Base-by-base conservation (phyloP, 352 stramenopile species). In the Pythium rishiriense region DNA sequence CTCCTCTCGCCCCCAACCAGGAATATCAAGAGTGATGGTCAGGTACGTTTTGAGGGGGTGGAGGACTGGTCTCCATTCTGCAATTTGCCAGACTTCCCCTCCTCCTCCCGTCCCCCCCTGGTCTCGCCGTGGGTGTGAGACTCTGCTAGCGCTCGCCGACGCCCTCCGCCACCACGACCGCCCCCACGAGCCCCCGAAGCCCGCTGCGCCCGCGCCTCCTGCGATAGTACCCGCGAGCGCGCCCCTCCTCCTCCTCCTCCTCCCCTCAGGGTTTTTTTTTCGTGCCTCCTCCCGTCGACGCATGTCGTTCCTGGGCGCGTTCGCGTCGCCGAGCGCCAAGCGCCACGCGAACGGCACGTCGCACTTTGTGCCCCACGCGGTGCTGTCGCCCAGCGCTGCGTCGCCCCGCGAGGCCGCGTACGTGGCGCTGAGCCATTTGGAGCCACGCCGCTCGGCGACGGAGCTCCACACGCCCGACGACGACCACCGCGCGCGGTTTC, bases 401-500 rank as follows among this genome's bases (percentile, higher is more conserved):
- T 61, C 54, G 39, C 54, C 54, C 5, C 54, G 54, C 15, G 54
- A 3, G 0, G 15, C 39, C 11, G 10, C 37, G n/a, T 61, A 61
- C 26, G 54, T 51, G 24, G 54, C 51, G 21, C 26, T 55, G 43
- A 37, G 42, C 41, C 28, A 61, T 28, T 11, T 12, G 47, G 19
- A 7, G 47, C 46, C 17, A 19, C 29, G 45, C 29, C 33, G 33
- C 45, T 35, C 33, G 21, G 14, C 22, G 6, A 39, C 48, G 12
- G 33, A 39, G 33, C n/a, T n/a, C n/a, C 37, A 56, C 49, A 45
- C 37, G 24, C 37, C 51, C 1, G 35, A 58, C 14, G 21, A 42
- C n/a, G 58, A 75, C 55, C 81, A 86, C 60, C 77, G 78, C 14
- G 69, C 66, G 5, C 81, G 81, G 0, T 85, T 87, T 56, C 66